phyloP scores from a whole-genome alignment of 768 basidiomycete genomes.

The Leccinum barrowsii region DNA sequence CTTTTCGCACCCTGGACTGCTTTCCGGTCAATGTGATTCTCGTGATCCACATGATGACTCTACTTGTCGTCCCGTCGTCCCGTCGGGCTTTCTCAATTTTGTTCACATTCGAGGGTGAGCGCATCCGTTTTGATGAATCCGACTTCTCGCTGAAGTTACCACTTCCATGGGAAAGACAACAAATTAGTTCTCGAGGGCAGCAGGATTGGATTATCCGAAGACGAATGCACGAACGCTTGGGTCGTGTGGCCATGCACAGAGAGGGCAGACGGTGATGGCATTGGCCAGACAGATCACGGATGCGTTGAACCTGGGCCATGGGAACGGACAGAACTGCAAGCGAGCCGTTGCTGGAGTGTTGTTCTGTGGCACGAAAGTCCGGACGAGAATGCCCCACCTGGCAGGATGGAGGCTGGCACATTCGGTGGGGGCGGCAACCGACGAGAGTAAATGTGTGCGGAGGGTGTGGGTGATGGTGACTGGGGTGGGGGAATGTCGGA shows the following conservation, averaged over 20 bases:
- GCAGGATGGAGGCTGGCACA: constrained; percentile 20
- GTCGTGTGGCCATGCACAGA: constrained; percentile 22
- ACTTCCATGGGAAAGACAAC: constrained; percentile 43
- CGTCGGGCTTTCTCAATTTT: constrained; percentile 9
- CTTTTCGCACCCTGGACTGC: constrained; percentile 26
- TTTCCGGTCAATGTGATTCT: constrained; percentile 12
- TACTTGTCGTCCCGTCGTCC: constrained; percentile 1
- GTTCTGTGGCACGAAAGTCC: neutral
- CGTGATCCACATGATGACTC: neutral
- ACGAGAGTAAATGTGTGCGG: constrained; percentile 32
- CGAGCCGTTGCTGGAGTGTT: constrained; percentile 28
- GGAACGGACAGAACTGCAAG: constrained; percentile 36
- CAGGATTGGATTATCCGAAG: constrained; percentile 25
- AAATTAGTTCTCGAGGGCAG: constrained; percentile 56
- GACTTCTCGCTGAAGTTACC: constrained; percentile 36
- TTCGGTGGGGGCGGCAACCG: constrained; percentile 35
- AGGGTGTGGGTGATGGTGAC: constrained; percentile 23
- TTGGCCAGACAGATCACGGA: constrained; percentile 4
- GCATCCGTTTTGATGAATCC: constrained; percentile 12
- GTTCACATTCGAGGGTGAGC: constrained; percentile 13
- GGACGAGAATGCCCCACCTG: constrained; percentile 23
- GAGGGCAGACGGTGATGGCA: constrained; percentile 13
- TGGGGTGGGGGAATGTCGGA: constrained; percentile 46
- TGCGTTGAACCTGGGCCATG: constrained; percentile 27
- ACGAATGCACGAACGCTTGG: constrained; percentile 7